Evolutionary conservation across 2,329 filamentous ascomycete genomes (phyloP).

Genomic region (Ophiostoma sp.): DNA sequence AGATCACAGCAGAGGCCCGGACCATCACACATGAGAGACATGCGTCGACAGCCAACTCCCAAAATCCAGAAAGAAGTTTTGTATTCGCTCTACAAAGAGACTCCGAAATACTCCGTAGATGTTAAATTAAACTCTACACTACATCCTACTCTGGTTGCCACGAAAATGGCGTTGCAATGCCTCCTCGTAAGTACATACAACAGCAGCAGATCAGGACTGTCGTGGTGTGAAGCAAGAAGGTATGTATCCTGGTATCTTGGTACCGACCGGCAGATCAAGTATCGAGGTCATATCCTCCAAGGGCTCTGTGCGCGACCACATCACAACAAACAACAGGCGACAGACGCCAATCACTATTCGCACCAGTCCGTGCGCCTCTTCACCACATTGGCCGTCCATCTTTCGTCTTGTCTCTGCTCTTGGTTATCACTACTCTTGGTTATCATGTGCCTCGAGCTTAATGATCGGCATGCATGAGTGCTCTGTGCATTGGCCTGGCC

Average conservation of each 20-base stretch:
- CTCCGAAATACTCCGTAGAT: neutral
- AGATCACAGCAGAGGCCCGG: slow-evolving; percentile 5
- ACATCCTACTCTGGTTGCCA: neutral
- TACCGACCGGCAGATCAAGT: neutral
- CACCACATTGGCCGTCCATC: neutral
- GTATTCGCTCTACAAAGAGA: neutral
- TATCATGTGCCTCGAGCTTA: neutral
- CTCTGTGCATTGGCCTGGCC: neutral
- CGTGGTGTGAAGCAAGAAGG: neutral
- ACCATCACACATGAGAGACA: slow-evolving; percentile 1
- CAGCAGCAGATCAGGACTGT: neutral
- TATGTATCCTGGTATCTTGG: neutral
- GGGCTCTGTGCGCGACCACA: neutral
- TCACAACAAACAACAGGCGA: neutral
- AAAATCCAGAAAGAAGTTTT: neutral
- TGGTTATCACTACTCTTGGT: neutral
- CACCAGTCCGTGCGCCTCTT: neutral
- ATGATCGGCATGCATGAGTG: slow-evolving; percentile 1
- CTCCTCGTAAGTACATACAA: slow-evolving; percentile 9
- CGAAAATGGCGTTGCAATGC: neutral
- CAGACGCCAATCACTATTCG: slow-evolving; percentile 4
- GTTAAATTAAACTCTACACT: neutral
- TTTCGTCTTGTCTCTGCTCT: neutral
- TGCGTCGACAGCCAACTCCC: neutral
- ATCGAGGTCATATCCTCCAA: neutral